A percentile compares a stretch with the other conserved stretches of the same genome.
Conservation (phyloP, 345 rosid species). For the Eucalyptus brandiana region DNA sequence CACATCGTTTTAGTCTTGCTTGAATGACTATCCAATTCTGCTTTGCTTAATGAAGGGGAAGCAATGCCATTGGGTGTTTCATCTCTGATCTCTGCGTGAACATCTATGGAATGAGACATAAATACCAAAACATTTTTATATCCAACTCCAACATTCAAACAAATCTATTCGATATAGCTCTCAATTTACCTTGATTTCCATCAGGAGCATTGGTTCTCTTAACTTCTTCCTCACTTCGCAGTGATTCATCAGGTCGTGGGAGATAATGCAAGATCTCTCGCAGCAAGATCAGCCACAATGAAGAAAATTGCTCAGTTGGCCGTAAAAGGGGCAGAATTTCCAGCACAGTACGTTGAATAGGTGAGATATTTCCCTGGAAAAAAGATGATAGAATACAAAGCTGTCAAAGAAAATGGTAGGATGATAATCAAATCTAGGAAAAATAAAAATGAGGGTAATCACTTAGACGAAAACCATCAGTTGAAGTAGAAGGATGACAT, state of each 20-base stretch:
- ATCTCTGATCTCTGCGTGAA: conserved; percentile 3
- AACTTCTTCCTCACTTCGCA: conserved; percentile 36
- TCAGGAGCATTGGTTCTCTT: conserved; percentile 18
- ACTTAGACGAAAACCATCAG: not conserved
- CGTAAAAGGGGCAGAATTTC: conserved; percentile 66
- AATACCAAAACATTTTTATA: conserved; percentile 2
- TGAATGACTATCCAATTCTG: conserved; percentile 15
- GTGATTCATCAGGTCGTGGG: conserved; percentile 38
- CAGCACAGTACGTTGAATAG: conserved; percentile 66
- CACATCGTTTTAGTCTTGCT: conserved; percentile 11
- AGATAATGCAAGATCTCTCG: conserved; percentile 68
- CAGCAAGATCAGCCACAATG: conserved; percentile 76
- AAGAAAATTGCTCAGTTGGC: conserved; percentile 72
- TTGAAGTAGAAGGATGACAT: not conserved
- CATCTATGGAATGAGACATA: conserved; percentile 11
- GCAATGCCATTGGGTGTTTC: conserved; percentile 30
- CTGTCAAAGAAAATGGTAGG: not conserved
- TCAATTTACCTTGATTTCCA: conserved; percentile 18
- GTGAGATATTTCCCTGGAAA: conserved; percentile 68
- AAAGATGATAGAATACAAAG: not conserved
- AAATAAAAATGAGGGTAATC: not conserved
- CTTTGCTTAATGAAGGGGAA: conserved; percentile 15
- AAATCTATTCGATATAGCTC: not conserved
- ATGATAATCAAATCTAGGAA: not conserved
- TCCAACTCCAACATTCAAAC: not conserved